phyloP scores from a whole-genome alignment of 2,329 filamentous ascomycete genomes.

The Tothia fuscella region DNA sequence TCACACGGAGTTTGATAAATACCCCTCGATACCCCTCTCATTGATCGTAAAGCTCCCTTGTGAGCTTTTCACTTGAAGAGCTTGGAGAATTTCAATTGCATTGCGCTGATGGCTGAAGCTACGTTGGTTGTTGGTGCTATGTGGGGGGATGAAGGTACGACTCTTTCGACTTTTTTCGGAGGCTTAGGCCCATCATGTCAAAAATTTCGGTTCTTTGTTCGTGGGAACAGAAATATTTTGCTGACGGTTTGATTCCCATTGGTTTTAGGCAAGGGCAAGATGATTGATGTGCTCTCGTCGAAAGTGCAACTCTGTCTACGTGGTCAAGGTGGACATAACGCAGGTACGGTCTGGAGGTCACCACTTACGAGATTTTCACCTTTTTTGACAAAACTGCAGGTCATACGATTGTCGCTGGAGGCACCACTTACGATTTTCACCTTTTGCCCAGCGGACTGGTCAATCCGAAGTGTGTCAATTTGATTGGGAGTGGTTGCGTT shows the following conservation, averaged over 20 bases:
- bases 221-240: not conserved
- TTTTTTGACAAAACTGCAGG: no score
- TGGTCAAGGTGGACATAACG: constrained; percentile 3
- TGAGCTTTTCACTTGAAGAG: no score
- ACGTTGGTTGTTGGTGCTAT: constrained; percentile 49
- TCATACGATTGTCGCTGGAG: constrained; percentile 31
- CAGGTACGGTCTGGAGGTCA: no score
- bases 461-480: constrained; percentile 57
- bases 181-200: not conserved
- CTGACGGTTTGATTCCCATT: constrained; percentile 11
- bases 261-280: constrained; percentile 40
- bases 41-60: no score
- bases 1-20: no score
- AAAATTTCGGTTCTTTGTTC: no score
- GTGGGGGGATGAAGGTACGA: constrained; percentile 46
- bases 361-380: constrained; percentile 15
- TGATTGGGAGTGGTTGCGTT: constrained; percentile 55
- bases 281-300: constrained; percentile 43
- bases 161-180: not conserved
- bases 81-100: constrained; percentile 4
- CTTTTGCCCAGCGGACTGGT: constrained; percentile 54
- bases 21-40: no score
- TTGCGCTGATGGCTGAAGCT: constrained; percentile 25
- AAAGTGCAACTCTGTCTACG: constrained; percentile 8
- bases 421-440: constrained; percentile 29